These are phyloP conservation scores for Penicillium crystallinum DNA, from an alignment of 495 filamentous ascomycete genomes.

Conservation along the genomic window DNA sequence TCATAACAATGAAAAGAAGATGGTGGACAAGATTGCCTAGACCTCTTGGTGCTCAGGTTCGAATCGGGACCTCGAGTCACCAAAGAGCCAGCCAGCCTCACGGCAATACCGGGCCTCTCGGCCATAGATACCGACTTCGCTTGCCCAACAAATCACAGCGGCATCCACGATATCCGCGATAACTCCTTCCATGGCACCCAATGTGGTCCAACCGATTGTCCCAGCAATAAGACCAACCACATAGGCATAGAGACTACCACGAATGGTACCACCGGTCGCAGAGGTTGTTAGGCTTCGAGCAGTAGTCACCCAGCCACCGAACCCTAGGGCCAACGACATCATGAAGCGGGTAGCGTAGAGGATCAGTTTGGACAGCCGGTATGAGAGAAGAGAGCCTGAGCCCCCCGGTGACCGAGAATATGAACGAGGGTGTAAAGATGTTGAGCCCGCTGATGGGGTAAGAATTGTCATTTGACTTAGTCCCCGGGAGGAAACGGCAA, in stretches of 20 bases:
- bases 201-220: constrained; percentile 88
- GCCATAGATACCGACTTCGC: constrained; percentile 65
- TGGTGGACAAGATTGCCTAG: constrained; percentile 3
- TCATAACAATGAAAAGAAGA: neutral
- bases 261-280: constrained; percentile 48
- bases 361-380: constrained; percentile 84
- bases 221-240: constrained; percentile 87
- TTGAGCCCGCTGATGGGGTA: constrained; percentile 50
- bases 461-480: constrained; percentile 75
- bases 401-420: constrained; percentile 37
- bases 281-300: constrained; percentile 63
- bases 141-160: constrained; percentile 87
- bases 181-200: constrained; percentile 94
- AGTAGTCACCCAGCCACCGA: constrained; percentile 96
- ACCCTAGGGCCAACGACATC: constrained; percentile 82
- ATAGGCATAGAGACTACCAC: constrained; percentile 92
- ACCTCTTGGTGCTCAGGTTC: constrained; percentile 18
- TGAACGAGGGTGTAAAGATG: constrained; percentile 45
- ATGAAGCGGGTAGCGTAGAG: constrained; percentile 85
- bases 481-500: constrained; percentile 67
- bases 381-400: constrained; percentile 55
- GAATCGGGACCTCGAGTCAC: constrained; percentile 36
- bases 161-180: constrained; percentile 90
- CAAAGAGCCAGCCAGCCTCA: constrained; percentile 79
- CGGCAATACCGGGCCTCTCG: constrained; percentile 76